Percentiles rank a stretch among this genome's conserved stretches.
Evolutionary conservation across 495 filamentous ascomycete species (phyloP).

Genomic region (Xylaria intraflava): DNA sequence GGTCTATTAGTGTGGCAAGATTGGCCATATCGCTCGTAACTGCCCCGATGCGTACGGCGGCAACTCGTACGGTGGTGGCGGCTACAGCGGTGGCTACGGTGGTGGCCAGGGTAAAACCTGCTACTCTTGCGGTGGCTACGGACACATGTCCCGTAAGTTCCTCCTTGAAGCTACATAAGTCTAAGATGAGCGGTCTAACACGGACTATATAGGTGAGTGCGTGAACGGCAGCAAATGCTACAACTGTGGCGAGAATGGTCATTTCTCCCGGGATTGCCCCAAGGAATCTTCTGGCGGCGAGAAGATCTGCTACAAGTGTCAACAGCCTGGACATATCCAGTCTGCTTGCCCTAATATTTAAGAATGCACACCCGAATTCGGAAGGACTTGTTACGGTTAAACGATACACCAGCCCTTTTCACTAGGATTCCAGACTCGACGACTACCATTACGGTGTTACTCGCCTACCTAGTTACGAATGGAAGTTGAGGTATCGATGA

Average conservation of each 20-base stretch:
- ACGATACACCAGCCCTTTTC: neutral
- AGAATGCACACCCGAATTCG: neutral
- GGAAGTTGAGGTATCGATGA: neutral
- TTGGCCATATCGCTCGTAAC: constrained; percentile 96
- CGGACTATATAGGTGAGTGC: constrained; percentile 57
- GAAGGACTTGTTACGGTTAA: neutral
- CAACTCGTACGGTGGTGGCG: constrained; percentile 31
- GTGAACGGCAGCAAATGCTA: constrained; percentile 99
- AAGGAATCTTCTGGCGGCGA: constrained; percentile 74
- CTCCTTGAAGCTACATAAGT: neutral
- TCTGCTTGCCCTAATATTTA: constrained; percentile 69
- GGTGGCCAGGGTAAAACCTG: constrained; percentile 65
- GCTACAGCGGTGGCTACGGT: constrained; percentile 39
- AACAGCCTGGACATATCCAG: constrained; percentile 95
- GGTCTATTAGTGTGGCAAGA: constrained; percentile 65
- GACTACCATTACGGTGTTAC: neutral
- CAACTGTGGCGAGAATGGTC: constrained; percentile 95
- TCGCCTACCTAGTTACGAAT: neutral
- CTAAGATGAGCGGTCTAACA: constrained; percentile 11
- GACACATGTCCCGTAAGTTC: constrained; percentile 79
- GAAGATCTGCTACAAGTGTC: constrained; percentile 99
- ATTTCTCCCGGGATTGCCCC: constrained; percentile 91
- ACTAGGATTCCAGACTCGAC: neutral
- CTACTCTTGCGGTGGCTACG: constrained; percentile 94
- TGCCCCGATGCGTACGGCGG: constrained; percentile 62